Conservation (phyloP, 164 flowering plant species). For the Sextonia rubra region DNA sequence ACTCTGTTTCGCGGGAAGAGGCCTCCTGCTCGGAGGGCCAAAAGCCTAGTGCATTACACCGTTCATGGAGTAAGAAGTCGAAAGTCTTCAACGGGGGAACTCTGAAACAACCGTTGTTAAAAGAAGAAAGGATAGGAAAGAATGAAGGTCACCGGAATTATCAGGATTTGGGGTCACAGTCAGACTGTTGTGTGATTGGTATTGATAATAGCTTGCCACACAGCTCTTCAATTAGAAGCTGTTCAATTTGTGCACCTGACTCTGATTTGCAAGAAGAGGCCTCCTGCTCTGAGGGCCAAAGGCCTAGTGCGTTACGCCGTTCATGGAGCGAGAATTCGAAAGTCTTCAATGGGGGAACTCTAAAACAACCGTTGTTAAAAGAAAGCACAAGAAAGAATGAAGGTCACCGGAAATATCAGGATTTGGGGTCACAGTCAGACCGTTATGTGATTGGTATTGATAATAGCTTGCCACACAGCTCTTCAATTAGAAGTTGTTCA, state of each 20-base stretch:
- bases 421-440: constrained; percentile 12
- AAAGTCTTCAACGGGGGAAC: constrained; percentile 20
- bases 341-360: constrained; percentile 17
- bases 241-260: constrained; percentile 45
- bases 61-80: constrained; percentile 36
- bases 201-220: neutral
- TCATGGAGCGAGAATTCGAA: constrained; percentile 36
- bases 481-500: constrained; percentile 35
- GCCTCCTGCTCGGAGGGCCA: neutral
- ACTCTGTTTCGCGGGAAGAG: constrained; percentile 10
- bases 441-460: neutral
- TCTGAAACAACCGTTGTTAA: constrained; percentile 1
- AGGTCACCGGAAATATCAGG: neutral
- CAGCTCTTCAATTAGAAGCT: constrained; percentile 23
- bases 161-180: constrained; percentile 10
- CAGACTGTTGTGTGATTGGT: constrained; percentile 3
- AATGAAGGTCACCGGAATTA: neutral
- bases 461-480: neutral
- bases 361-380: constrained; percentile 3
- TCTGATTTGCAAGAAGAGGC: constrained; percentile 12
- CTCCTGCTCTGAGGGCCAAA: neutral
- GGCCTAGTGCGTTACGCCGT: constrained; percentile 2
- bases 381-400: neutral
- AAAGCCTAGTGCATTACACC: constrained; percentile 29
- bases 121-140: neutral